Evolutionary conservation across 2,329 filamentous ascomycete species (phyloP), one percentile per base, ranked within the genome.

Genomic region (Exophiala dermatitidis): DNA sequence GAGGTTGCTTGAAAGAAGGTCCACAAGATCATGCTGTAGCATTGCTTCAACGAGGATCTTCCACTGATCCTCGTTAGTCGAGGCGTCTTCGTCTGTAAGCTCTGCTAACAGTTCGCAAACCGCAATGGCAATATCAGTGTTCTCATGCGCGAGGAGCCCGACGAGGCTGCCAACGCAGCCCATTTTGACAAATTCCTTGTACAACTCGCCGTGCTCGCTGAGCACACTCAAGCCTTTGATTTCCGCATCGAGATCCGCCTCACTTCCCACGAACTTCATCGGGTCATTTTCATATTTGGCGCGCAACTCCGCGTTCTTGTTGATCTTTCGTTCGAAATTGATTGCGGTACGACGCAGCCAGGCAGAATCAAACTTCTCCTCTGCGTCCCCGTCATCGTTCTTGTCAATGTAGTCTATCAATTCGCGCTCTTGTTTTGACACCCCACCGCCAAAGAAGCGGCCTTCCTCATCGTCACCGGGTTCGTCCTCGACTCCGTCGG

Each of bases 61-160:
- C 89, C 90, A 96, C 64, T 96, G 83, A 51, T 81, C 81, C 62
- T 90, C 84, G 55, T 85, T 82, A 1, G 87, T 88, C 40, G 84
- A 78, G 1, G 95, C 88, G 65, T 97, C 91, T 67, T 98, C 90
- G 64, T 97, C 93, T 9, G 89, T 94, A 61, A 97, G 74, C 72
- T 98, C 93, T 52, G 82, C 84, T 47, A 98, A 81, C 44, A 96
- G 87, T 72, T 97, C 87, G 46, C 95, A 84, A 0, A 86, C 88
- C 59, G 86, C 88, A 63, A 97, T 95, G 7, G 93, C 90, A 60
- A 98, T 94, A 66, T 98, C 93, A 0, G 90, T 91, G 68, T 98
- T 98, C 64, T 98, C 93, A 68, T 98, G 93, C 10, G 91, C 85
- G 46, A 98, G 74, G 48, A 98, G 71, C 1, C 84, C 81, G 1